A percentile compares a stretch with the other conserved stretches of the same genome.
Evolutionary conservation across 768 basidiomycete genomes (phyloP).

Genomic region (Sporobolomyces pararoseus): DNA sequence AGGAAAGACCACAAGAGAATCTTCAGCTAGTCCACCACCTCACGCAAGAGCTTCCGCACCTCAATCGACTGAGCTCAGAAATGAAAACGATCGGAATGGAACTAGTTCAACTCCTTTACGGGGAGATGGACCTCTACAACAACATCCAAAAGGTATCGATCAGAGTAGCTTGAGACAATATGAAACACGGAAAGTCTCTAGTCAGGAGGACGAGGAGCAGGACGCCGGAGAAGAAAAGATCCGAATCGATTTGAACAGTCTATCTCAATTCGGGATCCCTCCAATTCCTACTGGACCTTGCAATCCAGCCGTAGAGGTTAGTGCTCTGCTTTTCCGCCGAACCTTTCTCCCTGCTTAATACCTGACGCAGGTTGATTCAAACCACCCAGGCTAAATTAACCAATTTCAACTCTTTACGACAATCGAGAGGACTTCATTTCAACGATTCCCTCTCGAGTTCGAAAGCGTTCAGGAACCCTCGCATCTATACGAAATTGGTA

Average conservation of each 20-base stretch:
- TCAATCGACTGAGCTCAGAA: neutral
- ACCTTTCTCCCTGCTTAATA: too few species aligned
- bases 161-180: too few species aligned
- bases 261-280: constrained; percentile 75
- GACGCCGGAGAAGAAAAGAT: neutral
- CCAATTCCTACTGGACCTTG: constrained; percentile 57
- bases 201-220: neutral
- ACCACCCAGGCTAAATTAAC: constrained; percentile 79
- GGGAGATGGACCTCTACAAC: too few species aligned
- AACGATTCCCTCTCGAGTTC: constrained; percentile 93
- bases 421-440: constrained; percentile 71
- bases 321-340: constrained; percentile 30
- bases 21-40: constrained; percentile 15
- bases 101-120: neutral
- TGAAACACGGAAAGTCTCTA: too few species aligned
- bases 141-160: too few species aligned
- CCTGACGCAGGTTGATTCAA: too few species aligned
- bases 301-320: constrained; percentile 63
- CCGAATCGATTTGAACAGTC: constrained; percentile 53
- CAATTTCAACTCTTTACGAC: constrained; percentile 70
- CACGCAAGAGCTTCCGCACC: neutral
- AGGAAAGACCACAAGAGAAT: neutral
- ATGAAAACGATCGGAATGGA: neutral
- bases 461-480: constrained; percentile 90
- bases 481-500: constrained; percentile 90